Evolutionary conservation across 225 moss, liverwort and hornwort species (phyloP), one percentile per base, ranked within the genome.

Genomic region (Physcomitrium patens): DNA sequence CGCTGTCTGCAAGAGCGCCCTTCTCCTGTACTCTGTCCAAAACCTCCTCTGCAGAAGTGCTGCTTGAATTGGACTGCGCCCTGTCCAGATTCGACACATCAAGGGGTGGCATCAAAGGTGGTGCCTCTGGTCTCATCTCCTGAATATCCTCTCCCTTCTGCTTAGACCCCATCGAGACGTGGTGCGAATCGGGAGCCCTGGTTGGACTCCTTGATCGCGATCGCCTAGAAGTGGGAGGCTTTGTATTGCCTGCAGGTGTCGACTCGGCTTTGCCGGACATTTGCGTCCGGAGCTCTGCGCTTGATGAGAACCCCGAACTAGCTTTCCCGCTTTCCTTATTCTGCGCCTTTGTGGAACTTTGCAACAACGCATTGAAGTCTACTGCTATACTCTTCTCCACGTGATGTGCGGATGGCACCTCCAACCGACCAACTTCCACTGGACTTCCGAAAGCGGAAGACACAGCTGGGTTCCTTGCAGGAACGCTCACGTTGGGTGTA

Each of bases 151-250:
- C 86, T 65, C 78, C 69, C 76, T 75, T 75, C 77, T 68, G 79
- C 50, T 81, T 87, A 17, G 86, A n/a, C 70, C 69, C 83, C 16
- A 84, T 75, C 41, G 91, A 67, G 65, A 77, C 79, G 72, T 87
- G 91, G 43, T 89, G 91, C 72, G 88, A 75, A 49, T 91, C 90
- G 56, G 86, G 71, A 12, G 74, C 72, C 67, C 90, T 93, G 43
- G 81, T 79, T 55, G 95, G 90, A 68, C 91, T 93, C 60, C 89
- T 87, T 60, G 86, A 84, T 72, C 89, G 89, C 49, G 88, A 63
- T 43, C 80, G 86, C 76, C 93, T 86, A 56, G 69, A 63, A 60
- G 74, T 68, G 13, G 87, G 77, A 43, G 79, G 84, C 47, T 79
- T 84, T 41, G 48, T 50, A 55, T 72, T 87, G 60, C 60, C 73